Base-by-base conservation (phyloP, 495 filamentous ascomycete species). In the Trichoderma asperelloides region DNA sequence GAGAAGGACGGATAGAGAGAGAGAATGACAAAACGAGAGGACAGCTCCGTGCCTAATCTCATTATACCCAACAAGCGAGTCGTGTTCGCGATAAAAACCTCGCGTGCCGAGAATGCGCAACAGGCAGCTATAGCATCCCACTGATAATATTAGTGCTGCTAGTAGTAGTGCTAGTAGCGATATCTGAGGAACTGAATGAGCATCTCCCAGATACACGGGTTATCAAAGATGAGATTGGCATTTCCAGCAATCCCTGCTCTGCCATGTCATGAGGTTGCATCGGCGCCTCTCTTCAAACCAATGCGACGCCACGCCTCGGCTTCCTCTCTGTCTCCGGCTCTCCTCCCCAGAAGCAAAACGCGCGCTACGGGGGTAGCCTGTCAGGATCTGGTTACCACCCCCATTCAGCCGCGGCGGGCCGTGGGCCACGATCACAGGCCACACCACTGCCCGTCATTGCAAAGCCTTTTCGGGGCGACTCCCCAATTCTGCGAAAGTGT, bases 201-300 rank as follows among this genome's bases (percentile, higher is more conserved):
- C 18, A 51, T 25, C 27, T 21, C 30, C 55, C 55, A 60, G 55
- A 60, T 60, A 12, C 55, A 60, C 55, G 55, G 55, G 3, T 30
- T 30, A 60, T 60, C 27, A 60, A 18, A 60, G 55, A 60, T 30
- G 55, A 60, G 55, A 60, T 60, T 27, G 55, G 55, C 23, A 15
- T 60, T 60, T 3, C 21, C 23, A 27, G 55, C 9, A 18, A 60
- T 60, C 55, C 55, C 55, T 60, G 55, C 55, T 60, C 25, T 60
- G 55, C 55, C 55, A 60, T 60, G 55, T 60, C 55, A 60, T 60
- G 55, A 60, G 55, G 55, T 60, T 60, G 55, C 55, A 60, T 60
- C 55, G 27, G 55, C 55, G 55, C 55, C 55, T 60, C 55, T 60
- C 16, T 30, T 60, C 55, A 60, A 60, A 60, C 55, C 55, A 25